Evolutionary conservation across 2,329 filamentous ascomycete species (phyloP), one percentile per base, ranked within the genome.

Genomic region (Ciborinia camelliae): DNA sequence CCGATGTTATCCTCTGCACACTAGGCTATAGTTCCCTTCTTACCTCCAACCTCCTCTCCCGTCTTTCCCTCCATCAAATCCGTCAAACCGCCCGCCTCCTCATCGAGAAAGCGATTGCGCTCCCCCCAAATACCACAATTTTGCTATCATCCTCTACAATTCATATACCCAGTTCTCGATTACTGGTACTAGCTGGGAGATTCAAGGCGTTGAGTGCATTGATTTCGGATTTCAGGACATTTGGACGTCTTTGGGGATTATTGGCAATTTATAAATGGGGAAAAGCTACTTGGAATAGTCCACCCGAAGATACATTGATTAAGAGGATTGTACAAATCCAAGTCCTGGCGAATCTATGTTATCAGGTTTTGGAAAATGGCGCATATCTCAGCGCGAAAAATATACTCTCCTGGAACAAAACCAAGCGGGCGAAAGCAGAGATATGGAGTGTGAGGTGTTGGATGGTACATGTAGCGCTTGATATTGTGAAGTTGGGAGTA

Each of bases 311-410:
- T 71, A 74, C 72, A 3, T 69, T 79, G 53, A 77, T 81, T 68
- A 80, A 77, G 69, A 68, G 74, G 23, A 78, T 97, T 53, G 84
- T 85, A 28, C 88, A 86, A 76, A 79, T 84, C 8, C 90, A 95
- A 76, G 84, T 97, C 26, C 68, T 82, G 14, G 81, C 86, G 14
- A 90, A 90, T 75, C 77, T 89, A 12, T 75, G 80, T 12, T 96
- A 90, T 79, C 92, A 97, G 77, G 78, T 85, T 1, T 81, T 94
- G 48, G 95, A 99, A 80, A 97, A 97, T 78, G 82, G 84, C 47
- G 90, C 90, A 20, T 96, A 90, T 79, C 82, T 98, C 45, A 82
- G 87, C 3, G 81, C 81, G 66, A 92, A 92, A 76, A 88, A 89
- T 26, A 84, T 96, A 4, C 74, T 97, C 59, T 81, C 78, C 20